Conservation (phyloP, 345 rosid species). For the Eucalyptus polybractea region DNA sequence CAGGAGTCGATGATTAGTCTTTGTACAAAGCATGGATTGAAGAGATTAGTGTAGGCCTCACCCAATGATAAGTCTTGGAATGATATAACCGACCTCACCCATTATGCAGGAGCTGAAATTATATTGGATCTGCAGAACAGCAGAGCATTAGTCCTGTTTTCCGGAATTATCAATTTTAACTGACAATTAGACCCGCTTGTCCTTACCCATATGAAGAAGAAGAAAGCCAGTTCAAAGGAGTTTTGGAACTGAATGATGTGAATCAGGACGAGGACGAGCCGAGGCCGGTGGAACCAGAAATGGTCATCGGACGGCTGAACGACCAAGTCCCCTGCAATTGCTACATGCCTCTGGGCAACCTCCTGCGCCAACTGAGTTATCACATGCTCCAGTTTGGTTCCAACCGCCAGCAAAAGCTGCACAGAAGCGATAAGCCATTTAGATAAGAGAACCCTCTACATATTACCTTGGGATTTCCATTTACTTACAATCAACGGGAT, state of each 20-base stretch:
- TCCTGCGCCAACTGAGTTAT: slow-evolving; percentile 57
- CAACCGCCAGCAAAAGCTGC: slow-evolving; percentile 69
- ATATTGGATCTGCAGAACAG: slow-evolving; percentile 48
- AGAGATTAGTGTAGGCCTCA: slow-evolving; percentile 1
- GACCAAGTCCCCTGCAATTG: slow-evolving; percentile 52
- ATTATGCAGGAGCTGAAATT: slow-evolving; percentile 69
- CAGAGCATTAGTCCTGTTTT: background rate
- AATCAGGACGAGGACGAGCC: slow-evolving; percentile 46
- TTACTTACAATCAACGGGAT: slow-evolving; percentile 57
- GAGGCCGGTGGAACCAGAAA: slow-evolving; percentile 63
- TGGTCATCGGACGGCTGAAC: slow-evolving; percentile 71
- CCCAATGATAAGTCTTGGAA: slow-evolving; percentile 74
- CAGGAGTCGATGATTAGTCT: background rate
- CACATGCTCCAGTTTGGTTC: slow-evolving; percentile 69
- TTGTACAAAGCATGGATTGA: background rate
- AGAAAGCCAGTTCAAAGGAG: slow-evolving; percentile 72
- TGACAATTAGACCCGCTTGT: background rate
- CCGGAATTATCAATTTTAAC: background rate
- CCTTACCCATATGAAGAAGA: slow-evolving; percentile 68
- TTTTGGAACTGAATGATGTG: slow-evolving; percentile 80
- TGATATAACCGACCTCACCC: slow-evolving; percentile 44
- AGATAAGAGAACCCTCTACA: background rate
- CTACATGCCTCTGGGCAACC: slow-evolving; percentile 64
- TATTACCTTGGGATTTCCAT: background rate
- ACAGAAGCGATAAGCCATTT: background rate